Evolutionary conservation across 345 rosid genomes (phyloP).

Genomic region (Firmiana major): DNA sequence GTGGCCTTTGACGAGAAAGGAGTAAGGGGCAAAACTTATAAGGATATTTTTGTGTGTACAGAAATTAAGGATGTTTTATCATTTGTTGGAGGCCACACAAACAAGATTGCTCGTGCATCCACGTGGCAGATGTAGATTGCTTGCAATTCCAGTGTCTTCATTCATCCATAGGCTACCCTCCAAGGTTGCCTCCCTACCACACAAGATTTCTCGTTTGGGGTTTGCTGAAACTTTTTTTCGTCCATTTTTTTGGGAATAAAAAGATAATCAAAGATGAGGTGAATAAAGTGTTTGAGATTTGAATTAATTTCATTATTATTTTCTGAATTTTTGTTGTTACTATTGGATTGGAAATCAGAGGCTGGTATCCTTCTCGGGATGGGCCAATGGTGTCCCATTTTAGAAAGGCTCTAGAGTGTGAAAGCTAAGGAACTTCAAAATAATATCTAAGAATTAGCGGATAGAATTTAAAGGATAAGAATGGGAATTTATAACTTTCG

Average conservation of each 20-base stretch:
- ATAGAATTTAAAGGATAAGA: not conserved
- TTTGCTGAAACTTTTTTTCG: not conserved
- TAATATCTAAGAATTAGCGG: not conserved
- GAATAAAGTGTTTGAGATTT: constrained; percentile 15
- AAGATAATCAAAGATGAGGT: constrained; percentile 12
- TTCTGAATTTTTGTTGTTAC: not conserved
- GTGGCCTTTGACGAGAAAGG: constrained; percentile 4
- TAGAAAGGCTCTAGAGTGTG: not conserved
- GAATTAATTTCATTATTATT: not conserved
- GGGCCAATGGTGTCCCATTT: not conserved
- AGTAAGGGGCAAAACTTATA: constrained; percentile 21
- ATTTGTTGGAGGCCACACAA: constrained; percentile 41
- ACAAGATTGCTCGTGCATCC: constrained; percentile 31
- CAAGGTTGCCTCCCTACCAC: constrained; percentile 26
- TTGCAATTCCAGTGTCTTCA: not conserved
- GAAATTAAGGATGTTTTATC: constrained; percentile 25
- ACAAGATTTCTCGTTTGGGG: not conserved
- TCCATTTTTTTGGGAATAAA: no score
- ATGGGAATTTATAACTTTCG: not conserved
- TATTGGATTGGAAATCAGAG: not conserved
- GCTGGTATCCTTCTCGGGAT: not conserved
- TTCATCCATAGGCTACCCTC: constrained; percentile 12
- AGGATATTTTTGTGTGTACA: constrained; percentile 25
- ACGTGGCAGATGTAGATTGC: constrained; percentile 34
- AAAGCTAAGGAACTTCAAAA: not conserved